Evolutionary conservation across 345 rosid species (phyloP), one percentile per base, ranked within the genome.

Genomic region (Populus alba): DNA sequence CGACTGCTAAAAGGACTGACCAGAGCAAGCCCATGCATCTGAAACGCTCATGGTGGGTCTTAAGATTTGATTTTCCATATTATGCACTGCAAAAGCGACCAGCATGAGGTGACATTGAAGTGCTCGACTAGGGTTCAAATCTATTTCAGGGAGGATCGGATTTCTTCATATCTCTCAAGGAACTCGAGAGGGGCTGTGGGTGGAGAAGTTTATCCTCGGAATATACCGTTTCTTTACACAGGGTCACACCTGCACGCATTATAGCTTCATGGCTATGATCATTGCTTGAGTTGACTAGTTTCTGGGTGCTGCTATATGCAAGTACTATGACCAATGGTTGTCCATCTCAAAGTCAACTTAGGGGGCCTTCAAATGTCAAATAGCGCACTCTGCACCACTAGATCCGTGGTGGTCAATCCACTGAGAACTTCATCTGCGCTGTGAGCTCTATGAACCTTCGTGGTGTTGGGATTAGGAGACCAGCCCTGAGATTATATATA

Each of bases 201-300:
- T 66, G 77, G 76, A 65, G 72, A 51, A 78, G 81, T 72, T 78
- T 78, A 72, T 78, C 53, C 77, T 53, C 53, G 23, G 77, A 73
- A 78, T 78, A 78, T 78, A 49, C 81, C 67, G 27, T 22, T 38
- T 38, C 77, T 51, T 51, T 66, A 43, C 37, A 38, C 49, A 33
- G 37, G 5, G 37, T 5, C 37, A 5, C 37, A 33, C 37, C 37
- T 33, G 37, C 37, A 25, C 13, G 22, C 43, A 22, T 12, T 10
- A 33, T 66, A 33, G 45, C 18, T 78, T 25, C 72, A 25, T 38
- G 35, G 62, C 29, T 77, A 61, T 62, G 70, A 77, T 77, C 75
- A 70, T 77, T 68, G 18, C 6, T 59, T 31, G 1, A 6, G 23
- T 31, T 17, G 47, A 66, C 45, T n/a, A 9, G 5, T 72, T 10